These are phyloP conservation scores for Cladosporium sp. DNA, from an alignment of 2,329 filamentous ascomycete species.

Conservation along the genomic window DNA sequence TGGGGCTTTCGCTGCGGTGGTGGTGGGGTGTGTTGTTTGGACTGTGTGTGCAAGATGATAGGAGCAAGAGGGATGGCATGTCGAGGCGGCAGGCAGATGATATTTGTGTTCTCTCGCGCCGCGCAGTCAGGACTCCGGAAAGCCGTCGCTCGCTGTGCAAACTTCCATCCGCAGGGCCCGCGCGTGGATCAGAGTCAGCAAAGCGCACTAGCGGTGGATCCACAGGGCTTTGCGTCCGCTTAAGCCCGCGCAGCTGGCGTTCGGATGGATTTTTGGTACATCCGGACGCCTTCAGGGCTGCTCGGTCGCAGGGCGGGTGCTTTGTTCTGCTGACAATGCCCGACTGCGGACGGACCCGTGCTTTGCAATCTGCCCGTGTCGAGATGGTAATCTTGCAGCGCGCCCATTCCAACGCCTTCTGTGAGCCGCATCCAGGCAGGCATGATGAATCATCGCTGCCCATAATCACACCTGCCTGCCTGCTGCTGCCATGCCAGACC, in stretches of 20 bases:
- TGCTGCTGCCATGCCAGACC: neutral
- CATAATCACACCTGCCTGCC: too few relatives aligned
- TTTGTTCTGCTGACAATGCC: constrained; percentile 6
- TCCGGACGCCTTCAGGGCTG: neutral
- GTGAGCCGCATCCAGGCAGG: neutral
- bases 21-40: neutral
- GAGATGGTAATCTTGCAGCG: neutral
- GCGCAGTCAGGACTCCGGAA: neutral
- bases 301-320: neutral
- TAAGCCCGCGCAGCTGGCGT: neutral
- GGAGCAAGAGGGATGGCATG: neutral
- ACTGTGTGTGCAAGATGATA: neutral
- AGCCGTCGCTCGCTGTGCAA: neutral
- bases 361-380: constrained; percentile 4
- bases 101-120: constrained; percentile 6
- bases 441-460: neutral
- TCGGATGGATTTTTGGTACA: constrained; percentile 3
- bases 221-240: neutral
- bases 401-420: neutral
- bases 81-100: constrained; percentile 5
- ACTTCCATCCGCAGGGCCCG: neutral
- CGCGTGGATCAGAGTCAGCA: neutral
- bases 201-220: neutral
- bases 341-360: neutral
- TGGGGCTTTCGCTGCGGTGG: neutral